Evolutionary conservation across 2,329 filamentous ascomycete genomes (phyloP), one percentile per base, ranked within the genome.

Genomic region (Colletotrichum sp.): DNA sequence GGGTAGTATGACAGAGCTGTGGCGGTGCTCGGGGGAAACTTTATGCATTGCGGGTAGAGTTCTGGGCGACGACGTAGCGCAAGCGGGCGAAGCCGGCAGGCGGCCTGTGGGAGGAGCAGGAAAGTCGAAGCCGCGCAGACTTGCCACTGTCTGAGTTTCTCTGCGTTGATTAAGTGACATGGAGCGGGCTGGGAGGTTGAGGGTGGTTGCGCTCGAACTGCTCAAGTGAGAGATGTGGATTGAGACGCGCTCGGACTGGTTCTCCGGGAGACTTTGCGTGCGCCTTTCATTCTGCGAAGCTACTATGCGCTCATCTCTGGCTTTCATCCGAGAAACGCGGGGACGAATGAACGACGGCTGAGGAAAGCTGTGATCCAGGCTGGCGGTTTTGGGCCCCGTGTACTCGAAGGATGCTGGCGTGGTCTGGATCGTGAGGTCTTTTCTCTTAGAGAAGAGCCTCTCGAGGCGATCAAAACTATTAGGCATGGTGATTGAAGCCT

Each of bases 341-440:
- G 91, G 91, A 61, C 89, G 86, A 76, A 92, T 89, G 78, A 90
- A 92, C 1, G 89, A 89, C 8, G 89, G 86, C 25, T 85, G 85
- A 6, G 89, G 89, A 76, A 90, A 91, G 66, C 64, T 85, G 82
- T 83, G 84, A 66, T 81, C 84, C 28, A 80, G 67, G 10, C 76
- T 66, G 32, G 74, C 73, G 79, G 76, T 36, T 80, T 80, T 13
- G 78, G 74, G 18, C 9, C 48, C 34, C 27, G 52, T 25, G 30
- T 55, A 67, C 12, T 75, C 71, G 18, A 66, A 52, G 27, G 58
- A 60, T 25, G 27, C 48, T 27, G 56, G 28, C 15, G 13, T 27
- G 18, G 62, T 61, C 27, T 77, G 60, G 13, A 68, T 65, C 27
- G 34, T 13, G 48, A 72, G 48, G 28, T 74, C 67, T 77, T 85